phyloP scores from a whole-genome alignment of 2,329 filamentous ascomycete genomes.

The Gremmenia infestans region DNA sequence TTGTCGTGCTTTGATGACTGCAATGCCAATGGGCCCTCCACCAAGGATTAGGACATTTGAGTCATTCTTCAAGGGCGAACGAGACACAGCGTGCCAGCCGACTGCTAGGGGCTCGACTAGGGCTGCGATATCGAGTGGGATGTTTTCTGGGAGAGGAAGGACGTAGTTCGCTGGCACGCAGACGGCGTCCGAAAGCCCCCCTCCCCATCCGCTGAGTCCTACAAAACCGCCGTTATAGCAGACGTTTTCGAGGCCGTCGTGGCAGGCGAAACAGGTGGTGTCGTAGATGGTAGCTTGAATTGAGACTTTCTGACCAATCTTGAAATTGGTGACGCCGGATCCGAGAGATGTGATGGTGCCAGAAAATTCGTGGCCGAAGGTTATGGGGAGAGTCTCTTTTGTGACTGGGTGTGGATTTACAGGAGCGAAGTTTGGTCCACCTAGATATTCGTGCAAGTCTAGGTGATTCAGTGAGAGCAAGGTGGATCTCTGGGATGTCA shows the following conservation, averaged over 20 bases:
- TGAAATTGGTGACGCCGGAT: constrained; percentile 40
- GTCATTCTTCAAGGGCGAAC: constrained; percentile 41
- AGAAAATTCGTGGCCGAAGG: constrained; percentile 61
- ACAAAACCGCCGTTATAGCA: constrained; percentile 53
- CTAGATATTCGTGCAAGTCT: constrained; percentile 49
- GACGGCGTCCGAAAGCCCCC: constrained; percentile 51
- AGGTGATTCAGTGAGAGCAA: constrained; percentile 7
- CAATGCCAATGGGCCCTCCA: constrained; percentile 58
- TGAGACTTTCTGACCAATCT: constrained; percentile 51
- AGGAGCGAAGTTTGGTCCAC: constrained; percentile 44
- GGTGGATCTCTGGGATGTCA: neutral
- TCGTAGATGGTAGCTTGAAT: constrained; percentile 58
- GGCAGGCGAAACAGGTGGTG: constrained; percentile 50
- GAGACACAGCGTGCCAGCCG: constrained; percentile 57
- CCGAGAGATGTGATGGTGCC: constrained; percentile 57
- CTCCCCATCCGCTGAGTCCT: constrained; percentile 41
- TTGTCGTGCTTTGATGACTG: constrained; percentile 46
- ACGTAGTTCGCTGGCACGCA: constrained; percentile 46
- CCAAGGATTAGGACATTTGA: constrained; percentile 52
- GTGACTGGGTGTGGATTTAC: constrained; percentile 52
- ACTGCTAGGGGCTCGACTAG: constrained; percentile 60
- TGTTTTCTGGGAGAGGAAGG: constrained; percentile 45
- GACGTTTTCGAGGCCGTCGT: constrained; percentile 48
- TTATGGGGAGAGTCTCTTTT: constrained; percentile 51
- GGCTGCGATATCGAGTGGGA: constrained; percentile 49